Evolutionary conservation across 805 yeast species (phyloP).

Genomic region (Saturnispora saitoi): DNA sequence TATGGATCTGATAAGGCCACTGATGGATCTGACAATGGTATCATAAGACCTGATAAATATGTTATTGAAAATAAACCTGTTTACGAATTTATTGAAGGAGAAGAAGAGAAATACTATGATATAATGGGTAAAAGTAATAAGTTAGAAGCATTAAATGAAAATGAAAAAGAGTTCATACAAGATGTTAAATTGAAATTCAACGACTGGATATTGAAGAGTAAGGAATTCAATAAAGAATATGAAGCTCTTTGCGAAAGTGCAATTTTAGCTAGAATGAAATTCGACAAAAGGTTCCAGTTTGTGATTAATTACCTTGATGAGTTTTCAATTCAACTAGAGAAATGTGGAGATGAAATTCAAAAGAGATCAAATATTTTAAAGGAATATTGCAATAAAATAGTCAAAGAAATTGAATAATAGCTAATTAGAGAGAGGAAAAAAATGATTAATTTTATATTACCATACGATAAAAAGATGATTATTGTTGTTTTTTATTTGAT

Average conservation of each 20-base stretch:
- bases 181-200: slow-evolving; percentile 14
- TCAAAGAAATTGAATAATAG: slow-evolving; percentile 16
- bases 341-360: slow-evolving; percentile 27
- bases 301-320: slow-evolving; percentile 17
- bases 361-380: slow-evolving; percentile 33
- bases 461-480: not conserved
- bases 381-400: slow-evolving; percentile 35
- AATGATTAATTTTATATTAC: not conserved
- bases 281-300: slow-evolving; percentile 30
- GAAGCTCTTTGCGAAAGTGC: slow-evolving; percentile 28
- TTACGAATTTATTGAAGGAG: slow-evolving; percentile 13
- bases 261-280: slow-evolving; percentile 31
- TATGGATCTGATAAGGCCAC: slow-evolving; percentile 3
- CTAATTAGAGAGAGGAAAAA: not conserved
- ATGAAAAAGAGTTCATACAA: slow-evolving; percentile 15
- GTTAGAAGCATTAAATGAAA: slow-evolving; percentile 7
- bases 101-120: slow-evolving; percentile 11
- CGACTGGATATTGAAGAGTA: slow-evolving; percentile 33
- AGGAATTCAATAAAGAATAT: slow-evolving; percentile 27
- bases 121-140: slow-evolving; percentile 9
- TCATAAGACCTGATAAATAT: slow-evolving; percentile 12
- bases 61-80: slow-evolving; percentile 11
- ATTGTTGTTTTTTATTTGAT: slow-evolving; percentile 1
- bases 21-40: slow-evolving; percentile 7
- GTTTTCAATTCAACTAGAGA: slow-evolving; percentile 17